Evolutionary conservation across 2,329 filamentous ascomycete species (phyloP).

Genomic region (Lasiodiplodia sp.): DNA sequence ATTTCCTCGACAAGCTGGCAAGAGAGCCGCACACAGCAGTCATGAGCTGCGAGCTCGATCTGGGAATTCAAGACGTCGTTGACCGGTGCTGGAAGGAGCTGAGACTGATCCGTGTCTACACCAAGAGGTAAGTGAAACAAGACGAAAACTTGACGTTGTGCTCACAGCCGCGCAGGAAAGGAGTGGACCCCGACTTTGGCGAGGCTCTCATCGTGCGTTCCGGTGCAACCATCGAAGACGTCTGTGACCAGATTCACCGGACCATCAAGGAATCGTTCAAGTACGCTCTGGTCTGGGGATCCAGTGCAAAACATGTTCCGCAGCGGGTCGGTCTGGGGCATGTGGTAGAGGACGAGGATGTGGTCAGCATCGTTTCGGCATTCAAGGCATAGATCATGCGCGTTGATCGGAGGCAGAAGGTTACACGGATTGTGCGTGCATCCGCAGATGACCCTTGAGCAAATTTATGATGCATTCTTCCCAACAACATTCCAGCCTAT

Average conservation of each 20-base stretch:
- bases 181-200: slow-evolving; percentile 83
- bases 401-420: slow-evolving; percentile 48
- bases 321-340: slow-evolving; percentile 90
- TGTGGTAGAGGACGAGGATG: slow-evolving; percentile 74
- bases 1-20: slow-evolving; percentile 90
- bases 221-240: slow-evolving; percentile 91
- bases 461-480: background rate
- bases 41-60: slow-evolving; percentile 96
- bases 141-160: background rate
- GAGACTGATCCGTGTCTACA: slow-evolving; percentile 89
- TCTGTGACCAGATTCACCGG: slow-evolving; percentile 93
- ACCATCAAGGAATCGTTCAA: slow-evolving; percentile 98
- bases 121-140: slow-evolving; percentile 67
- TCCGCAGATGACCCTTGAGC: background rate
- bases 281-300: slow-evolving; percentile 97
- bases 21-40: slow-evolving; percentile 93
- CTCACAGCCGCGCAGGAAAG: slow-evolving; percentile 67
- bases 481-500: background rate
- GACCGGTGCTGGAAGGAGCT: slow-evolving; percentile 96
- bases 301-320: slow-evolving; percentile 91
- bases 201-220: slow-evolving; percentile 93
- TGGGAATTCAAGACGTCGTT: slow-evolving; percentile 91
- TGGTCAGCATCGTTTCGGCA: slow-evolving; percentile 67
- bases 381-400: slow-evolving; percentile 28
- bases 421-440: slow-evolving; percentile 68